phyloP scores from a whole-genome alignment of 2,329 filamentous ascomycete species.

The Escovopsis sp. region DNA sequence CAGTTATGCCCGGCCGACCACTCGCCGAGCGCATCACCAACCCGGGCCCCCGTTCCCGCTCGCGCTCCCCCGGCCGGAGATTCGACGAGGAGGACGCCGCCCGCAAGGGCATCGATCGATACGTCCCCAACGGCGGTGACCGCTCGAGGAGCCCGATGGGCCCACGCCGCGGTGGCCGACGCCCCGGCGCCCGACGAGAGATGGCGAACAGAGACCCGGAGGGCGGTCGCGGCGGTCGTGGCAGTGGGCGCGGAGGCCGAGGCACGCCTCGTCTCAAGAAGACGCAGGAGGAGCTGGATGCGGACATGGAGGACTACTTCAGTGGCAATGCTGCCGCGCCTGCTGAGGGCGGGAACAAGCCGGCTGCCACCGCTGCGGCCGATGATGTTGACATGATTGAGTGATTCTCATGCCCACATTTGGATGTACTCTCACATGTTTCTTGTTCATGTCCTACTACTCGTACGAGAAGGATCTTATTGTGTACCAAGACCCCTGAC shows the following conservation, averaged over 20 bases:
- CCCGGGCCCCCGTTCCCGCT: conserved; percentile 45
- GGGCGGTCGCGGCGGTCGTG: conserved; percentile 23
- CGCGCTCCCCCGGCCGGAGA: conserved; percentile 32
- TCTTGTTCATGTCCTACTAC: no score
- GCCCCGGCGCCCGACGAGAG: conserved; percentile 34
- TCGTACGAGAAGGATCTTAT: no score
- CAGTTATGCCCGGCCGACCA: conserved; percentile 38
- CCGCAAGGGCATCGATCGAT: conserved; percentile 60
- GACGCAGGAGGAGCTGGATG: conserved; percentile 82
- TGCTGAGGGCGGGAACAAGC: conserved; percentile 14
- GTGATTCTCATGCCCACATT: conserved; percentile 17
- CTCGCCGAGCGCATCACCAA: conserved; percentile 46
- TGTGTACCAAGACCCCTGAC: no score
- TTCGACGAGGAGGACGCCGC: conserved; percentile 40
- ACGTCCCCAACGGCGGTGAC: conserved; percentile 46
- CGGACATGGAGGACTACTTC: conserved; percentile 96
- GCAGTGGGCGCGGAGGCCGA: conserved; percentile 23
- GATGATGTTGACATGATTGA: conserved; percentile 62
- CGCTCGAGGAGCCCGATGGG: conserved; percentile 46
- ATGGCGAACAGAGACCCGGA: conserved; percentile 14
- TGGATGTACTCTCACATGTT: no score
- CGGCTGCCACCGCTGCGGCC: conserved; percentile 9
- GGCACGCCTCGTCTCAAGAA: conserved; percentile 49
- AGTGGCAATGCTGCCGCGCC: conserved; percentile 27
- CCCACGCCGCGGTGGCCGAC: conserved; percentile 34